These are phyloP conservation scores for Ceratocystis smalleyi DNA, from an alignment of 2,329 filamentous ascomycete species.

Conservation along the genomic window DNA sequence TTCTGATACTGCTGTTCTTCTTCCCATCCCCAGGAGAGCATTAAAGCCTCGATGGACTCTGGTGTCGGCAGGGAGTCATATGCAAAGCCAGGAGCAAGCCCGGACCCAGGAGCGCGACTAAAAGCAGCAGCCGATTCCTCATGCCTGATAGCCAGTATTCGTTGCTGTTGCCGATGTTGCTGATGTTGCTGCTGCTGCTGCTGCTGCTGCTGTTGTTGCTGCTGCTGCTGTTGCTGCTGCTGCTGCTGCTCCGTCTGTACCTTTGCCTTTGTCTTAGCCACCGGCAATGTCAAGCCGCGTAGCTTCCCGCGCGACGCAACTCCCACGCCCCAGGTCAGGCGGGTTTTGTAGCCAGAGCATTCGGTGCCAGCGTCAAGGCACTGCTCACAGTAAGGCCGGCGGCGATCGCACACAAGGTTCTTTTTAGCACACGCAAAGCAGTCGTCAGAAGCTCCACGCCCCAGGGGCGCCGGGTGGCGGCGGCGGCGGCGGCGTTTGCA, in stretches of 20 bases:
- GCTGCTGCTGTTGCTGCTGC: background rate
- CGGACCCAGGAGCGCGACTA: background rate
- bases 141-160: background rate
- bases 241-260: background rate
- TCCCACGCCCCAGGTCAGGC: conserved; percentile 89
- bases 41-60: background rate
- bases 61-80: background rate
- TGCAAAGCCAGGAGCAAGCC: background rate
- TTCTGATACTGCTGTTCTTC: conserved; percentile 1
- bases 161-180: background rate
- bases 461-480: conserved; percentile 55
- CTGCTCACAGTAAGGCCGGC: conserved; percentile 85
- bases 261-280: conserved; percentile 43
- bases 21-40: background rate
- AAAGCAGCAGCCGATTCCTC: background rate
- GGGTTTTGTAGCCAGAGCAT: conserved; percentile 92
- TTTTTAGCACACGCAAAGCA: conserved; percentile 87
- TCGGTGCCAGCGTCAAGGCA: conserved; percentile 84
- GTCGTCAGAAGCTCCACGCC: conserved; percentile 80
- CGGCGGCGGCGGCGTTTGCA: conserved; percentile 46
- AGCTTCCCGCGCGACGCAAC: conserved; percentile 93
- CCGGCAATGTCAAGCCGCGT: conserved; percentile 64
- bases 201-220: background rate
- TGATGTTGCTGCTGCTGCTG: background rate
- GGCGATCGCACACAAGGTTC: conserved; percentile 72